A percentile compares a stretch with the other conserved stretches of the same genome.
Evolutionary conservation across 2,329 filamentous ascomycete genomes (phyloP).

Genomic region (Talaromyces sp.): DNA sequence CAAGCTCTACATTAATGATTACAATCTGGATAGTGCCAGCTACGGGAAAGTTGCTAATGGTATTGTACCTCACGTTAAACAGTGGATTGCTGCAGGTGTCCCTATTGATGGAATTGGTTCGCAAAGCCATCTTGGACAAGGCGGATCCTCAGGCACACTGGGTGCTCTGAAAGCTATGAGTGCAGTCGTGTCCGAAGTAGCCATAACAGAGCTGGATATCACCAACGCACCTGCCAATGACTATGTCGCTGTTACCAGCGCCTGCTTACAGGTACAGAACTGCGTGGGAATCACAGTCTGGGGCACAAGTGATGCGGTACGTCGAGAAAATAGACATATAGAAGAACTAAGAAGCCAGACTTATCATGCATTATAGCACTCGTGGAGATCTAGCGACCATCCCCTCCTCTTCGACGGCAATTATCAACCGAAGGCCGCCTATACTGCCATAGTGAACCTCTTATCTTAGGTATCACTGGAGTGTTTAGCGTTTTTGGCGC

Average conservation of each 20-base stretch:
- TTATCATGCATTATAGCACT: not conserved
- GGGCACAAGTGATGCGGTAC: conserved; percentile 18
- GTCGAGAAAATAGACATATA: not conserved
- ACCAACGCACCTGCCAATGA: conserved; percentile 36
- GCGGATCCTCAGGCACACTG: conserved; percentile 36
- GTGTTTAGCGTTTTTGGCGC: not conserved
- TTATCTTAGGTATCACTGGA: not conserved
- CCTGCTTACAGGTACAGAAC: conserved; percentile 22
- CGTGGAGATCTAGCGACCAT: not conserved
- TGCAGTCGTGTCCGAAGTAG: conserved; percentile 35
- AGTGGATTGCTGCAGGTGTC: conserved; percentile 24
- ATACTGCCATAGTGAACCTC: not conserved
- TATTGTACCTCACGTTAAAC: conserved; percentile 24
- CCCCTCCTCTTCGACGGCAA: not conserved
- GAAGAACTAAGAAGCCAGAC: not conserved
- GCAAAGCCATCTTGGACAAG: conserved; percentile 42
- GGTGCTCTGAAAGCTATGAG: conserved; percentile 33
- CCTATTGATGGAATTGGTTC: conserved; percentile 43
- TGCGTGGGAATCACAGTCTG: conserved; percentile 34
- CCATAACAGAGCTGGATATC: conserved; percentile 45
- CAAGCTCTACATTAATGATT: conserved; percentile 63
- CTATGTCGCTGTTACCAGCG: conserved; percentile 24
- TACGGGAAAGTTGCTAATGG: conserved; percentile 25
- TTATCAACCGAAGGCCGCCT: not conserved
- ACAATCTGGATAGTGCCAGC: conserved; percentile 30